Evolutionary conservation across 768 basidiomycete species (phyloP).

Genomic region (Galerina marginata): DNA sequence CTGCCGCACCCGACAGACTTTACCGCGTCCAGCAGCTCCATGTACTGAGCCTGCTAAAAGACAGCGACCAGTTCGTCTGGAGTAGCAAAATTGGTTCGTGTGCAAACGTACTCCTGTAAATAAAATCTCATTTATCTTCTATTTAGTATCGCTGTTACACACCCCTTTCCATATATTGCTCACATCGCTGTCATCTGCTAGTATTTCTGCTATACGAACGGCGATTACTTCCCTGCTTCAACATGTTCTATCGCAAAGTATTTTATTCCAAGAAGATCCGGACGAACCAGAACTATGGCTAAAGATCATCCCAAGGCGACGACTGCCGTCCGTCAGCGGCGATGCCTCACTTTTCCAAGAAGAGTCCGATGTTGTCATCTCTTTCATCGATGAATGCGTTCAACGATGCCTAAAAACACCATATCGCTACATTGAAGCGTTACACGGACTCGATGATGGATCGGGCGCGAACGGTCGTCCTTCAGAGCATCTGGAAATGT

Average conservation of each 20-base stretch:
- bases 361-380: conserved; percentile 60
- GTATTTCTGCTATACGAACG: conserved; percentile 52
- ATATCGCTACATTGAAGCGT: conserved; percentile 83
- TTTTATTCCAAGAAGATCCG: conserved; percentile 81
- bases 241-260: conserved; percentile 70
- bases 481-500: conserved; percentile 32
- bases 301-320: conserved; percentile 56
- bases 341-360: conserved; percentile 59
- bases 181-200: conserved; percentile 57
- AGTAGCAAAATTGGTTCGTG: conserved; percentile 69
- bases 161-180: conserved; percentile 79
- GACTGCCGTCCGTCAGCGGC: conserved; percentile 39
- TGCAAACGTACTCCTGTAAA: background rate
- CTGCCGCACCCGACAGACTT: conserved; percentile 28
- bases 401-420: conserved; percentile 83
- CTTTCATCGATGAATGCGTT: conserved; percentile 87
- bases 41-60: conserved; percentile 71
- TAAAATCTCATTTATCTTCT: background rate
- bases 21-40: conserved; percentile 74
- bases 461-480: conserved; percentile 7
- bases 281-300: conserved; percentile 82
- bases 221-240: conserved; percentile 59
- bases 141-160: conserved; percentile 51
- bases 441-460: conserved; percentile 41
- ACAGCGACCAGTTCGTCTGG: conserved; percentile 84